Evolutionary conservation across 352 stramenopile genomes (phyloP).

Genomic region (Ophiocytium majus): DNA sequence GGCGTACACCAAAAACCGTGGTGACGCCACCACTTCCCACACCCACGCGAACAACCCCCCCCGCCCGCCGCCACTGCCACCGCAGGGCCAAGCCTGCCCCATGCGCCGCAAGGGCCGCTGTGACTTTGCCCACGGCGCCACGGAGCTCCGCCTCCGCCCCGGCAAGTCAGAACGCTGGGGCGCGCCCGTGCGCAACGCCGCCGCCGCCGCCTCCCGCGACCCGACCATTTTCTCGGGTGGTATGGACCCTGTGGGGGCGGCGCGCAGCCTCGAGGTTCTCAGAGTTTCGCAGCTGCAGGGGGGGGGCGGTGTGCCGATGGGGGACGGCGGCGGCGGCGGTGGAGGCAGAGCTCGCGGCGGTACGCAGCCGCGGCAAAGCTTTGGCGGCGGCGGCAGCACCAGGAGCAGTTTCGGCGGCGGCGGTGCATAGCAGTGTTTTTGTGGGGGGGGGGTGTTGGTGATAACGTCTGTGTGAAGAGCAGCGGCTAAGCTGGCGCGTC

Average conservation of each 20-base stretch:
- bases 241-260: conserved; percentile 52
- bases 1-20: too few relatives aligned
- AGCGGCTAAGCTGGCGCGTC: too few relatives aligned
- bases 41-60: too few relatives aligned
- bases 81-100: conserved; percentile 26
- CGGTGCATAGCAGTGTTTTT: too few relatives aligned
- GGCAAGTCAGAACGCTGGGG: conserved; percentile 70
- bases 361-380: too few relatives aligned
- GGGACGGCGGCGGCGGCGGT: background rate
- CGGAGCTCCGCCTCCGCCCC: conserved; percentile 73
- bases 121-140: conserved; percentile 73
- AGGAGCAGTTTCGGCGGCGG: too few relatives aligned
- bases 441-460: too few relatives aligned
- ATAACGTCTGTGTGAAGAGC: too few relatives aligned
- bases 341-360: too few relatives aligned
- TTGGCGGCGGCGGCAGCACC: too few relatives aligned
- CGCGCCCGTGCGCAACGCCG: conserved; percentile 60
- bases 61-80: too few relatives aligned
- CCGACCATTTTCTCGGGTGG: conserved; percentile 42
- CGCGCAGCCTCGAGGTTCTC: conserved; percentile 19
- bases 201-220: background rate
- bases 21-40: too few relatives aligned
- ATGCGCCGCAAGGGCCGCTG: conserved; percentile 62
- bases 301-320: background rate
- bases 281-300: background rate